phyloP scores from a whole-genome alignment of 371 early-diverging fungal species.

The Mortierella sp. region DNA sequence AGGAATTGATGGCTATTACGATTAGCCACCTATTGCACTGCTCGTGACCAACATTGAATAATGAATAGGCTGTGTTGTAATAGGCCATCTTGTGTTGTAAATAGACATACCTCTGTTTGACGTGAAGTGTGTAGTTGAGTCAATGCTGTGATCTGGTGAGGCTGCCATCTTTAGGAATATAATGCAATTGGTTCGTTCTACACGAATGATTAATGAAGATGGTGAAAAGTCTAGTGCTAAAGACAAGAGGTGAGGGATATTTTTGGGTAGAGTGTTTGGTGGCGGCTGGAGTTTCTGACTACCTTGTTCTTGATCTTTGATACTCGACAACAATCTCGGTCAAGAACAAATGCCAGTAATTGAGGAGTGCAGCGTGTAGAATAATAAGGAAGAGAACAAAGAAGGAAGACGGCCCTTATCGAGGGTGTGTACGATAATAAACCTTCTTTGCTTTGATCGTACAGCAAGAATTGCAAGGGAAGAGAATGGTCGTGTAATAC shows the following conservation, averaged over 20 bases:
- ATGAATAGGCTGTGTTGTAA: neutral
- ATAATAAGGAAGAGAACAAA: neutral
- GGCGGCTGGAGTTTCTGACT: neutral
- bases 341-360: too few species aligned
- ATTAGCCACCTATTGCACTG: too few species aligned
- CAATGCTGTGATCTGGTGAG: conserved; percentile 13
- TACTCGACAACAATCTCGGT: too few species aligned
- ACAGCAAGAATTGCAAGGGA: conserved; percentile 18
- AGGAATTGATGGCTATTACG: too few species aligned
- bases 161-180: conserved; percentile 22
- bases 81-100: neutral
- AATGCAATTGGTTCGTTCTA: neutral
- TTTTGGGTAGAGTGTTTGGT: too few species aligned
- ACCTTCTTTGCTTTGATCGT: conserved; percentile 27
- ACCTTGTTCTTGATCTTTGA: too few species aligned
- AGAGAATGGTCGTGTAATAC: neutral
- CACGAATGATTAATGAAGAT: too few species aligned
- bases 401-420: conserved; percentile 4
- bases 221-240: too few species aligned
- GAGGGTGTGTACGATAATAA: conserved; percentile 37
- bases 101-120: conserved; percentile 18
- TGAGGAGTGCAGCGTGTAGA: neutral
- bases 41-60: neutral
- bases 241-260: neutral
- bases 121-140: conserved; percentile 14